Evolutionary conservation across 768 basidiomycete species (phyloP), one percentile per base, ranked within the genome.

Genomic region (Lactarius hatsudake): DNA sequence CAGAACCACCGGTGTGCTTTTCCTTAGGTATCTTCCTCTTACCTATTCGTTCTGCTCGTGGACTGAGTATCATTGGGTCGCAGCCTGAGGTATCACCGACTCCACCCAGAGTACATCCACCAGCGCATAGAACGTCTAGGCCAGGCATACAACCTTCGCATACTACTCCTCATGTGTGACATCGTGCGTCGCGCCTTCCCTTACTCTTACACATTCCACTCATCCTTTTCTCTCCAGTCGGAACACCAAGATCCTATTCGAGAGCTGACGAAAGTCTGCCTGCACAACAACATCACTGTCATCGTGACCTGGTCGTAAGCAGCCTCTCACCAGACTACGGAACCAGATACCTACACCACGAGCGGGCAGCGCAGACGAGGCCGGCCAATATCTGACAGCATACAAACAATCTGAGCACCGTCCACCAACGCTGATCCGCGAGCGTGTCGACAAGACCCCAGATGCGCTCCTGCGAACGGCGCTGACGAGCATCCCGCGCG

Each of bases 51-150:
- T 38, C 2, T 42, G 43, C 65, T 26, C 23, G 45, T 15, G 13
- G 51, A 28, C 56, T 61, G 6, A 38, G 61, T 56, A 45, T n/a
- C 1, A 45, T 45, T 45, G 1, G 26, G 65, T 26, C 23, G 2
- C 67, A 98, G 97, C 74, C 76, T 98, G 71, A 91, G 87, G 73
- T 98, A 98, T 72, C 96, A 98, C 73, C 90, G 96, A 60, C 84
- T 99, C 17, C 97, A 98, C 76, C 97, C 97, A 17, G 97, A 98
- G 76, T 99, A 99, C 75, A 89, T 99, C 64, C 93, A 94, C 75
- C 84, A 85, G 60, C 88, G 97, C 15, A 94, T 99, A 66, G 90
- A 94, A 72, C 89, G 87, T 71, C 86, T 99, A 23, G 91, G 89
- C 4, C 83, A 83, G 42, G 85, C 86, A 2, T 98, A 94, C 76